Evolutionary conservation across 1,139 yeast species (phyloP).

Genomic region (Saccharomyces hybrid): DNA sequence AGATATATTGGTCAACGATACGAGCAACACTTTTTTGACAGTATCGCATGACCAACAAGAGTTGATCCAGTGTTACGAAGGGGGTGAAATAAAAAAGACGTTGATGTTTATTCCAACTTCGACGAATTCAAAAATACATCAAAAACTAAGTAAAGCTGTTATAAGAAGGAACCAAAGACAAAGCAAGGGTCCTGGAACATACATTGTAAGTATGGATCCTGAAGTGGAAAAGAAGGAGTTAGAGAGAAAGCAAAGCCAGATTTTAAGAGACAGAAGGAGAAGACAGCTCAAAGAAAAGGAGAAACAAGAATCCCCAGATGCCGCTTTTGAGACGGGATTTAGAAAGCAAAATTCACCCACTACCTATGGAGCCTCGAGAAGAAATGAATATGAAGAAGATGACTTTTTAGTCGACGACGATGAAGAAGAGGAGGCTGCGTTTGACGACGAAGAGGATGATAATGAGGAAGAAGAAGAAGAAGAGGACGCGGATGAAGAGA

Average conservation of each 20-base stretch:
- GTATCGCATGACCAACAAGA: slow-evolving; percentile 66
- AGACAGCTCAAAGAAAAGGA: slow-evolving; percentile 51
- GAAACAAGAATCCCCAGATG: slow-evolving; percentile 35
- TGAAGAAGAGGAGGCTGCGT: slow-evolving; percentile 48
- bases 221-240: slow-evolving; percentile 73
- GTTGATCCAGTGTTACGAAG: slow-evolving; percentile 48
- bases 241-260: slow-evolving; percentile 70
- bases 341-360: slow-evolving; percentile 4
- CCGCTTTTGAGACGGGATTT: slow-evolving; percentile 9
- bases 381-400: slow-evolving; percentile 40
- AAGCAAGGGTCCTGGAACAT: slow-evolving; percentile 53
- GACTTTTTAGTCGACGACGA: slow-evolving; percentile 37
- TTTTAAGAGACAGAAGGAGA: slow-evolving; percentile 62
- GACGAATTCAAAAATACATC: slow-evolving; percentile 76
- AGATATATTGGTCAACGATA: slow-evolving; percentile 62
- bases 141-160: slow-evolving; percentile 69
- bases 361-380: slow-evolving; percentile 24
- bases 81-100: slow-evolving; percentile 41
- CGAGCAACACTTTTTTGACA: slow-evolving; percentile 65
- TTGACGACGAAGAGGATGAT: slow-evolving; percentile 47
- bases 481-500: slow-evolving; percentile 46
- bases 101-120: slow-evolving; percentile 84
- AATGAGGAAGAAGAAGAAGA: slow-evolving; percentile 38
- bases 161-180: slow-evolving; percentile 49
- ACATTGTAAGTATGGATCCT: slow-evolving; percentile 81